Percentiles rank a stretch among this genome's conserved stretches.
phyloP scores from a whole-genome alignment of 106 monocot genomes.

The Dendrobium nobile region DNA sequence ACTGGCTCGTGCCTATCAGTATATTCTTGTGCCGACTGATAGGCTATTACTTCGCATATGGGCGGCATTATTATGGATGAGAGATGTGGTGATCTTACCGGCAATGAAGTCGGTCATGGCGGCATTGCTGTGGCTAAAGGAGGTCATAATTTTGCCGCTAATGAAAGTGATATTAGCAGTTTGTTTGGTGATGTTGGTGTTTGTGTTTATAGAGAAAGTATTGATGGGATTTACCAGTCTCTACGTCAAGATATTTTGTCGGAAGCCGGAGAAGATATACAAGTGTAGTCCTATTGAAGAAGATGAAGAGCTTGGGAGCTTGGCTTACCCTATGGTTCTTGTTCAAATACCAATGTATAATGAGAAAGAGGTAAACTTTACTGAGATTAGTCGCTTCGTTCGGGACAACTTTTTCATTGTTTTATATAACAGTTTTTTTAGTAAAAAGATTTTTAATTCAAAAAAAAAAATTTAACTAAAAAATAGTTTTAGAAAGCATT shows the following conservation, averaged over 20 bases:
- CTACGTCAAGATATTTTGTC: constrained; percentile 23
- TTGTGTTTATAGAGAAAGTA: constrained; percentile 27
- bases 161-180: constrained; percentile 1
- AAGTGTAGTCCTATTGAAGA: constrained; percentile 18
- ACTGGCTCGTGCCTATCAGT: neutral
- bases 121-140: constrained; percentile 3
- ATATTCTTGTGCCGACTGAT: neutral
- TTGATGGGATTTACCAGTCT: constrained; percentile 17
- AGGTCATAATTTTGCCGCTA: constrained; percentile 2
- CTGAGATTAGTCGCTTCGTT: too few relatives aligned
- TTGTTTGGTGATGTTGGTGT: constrained; percentile 30
- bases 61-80: neutral
- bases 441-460: too few relatives aligned
- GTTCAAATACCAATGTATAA: constrained; percentile 58
- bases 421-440: too few relatives aligned
- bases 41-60: neutral
- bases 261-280: constrained; percentile 19
- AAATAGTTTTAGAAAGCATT: too few relatives aligned
- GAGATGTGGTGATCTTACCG: too few relatives aligned
- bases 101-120: too few relatives aligned
- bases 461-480: too few relatives aligned
- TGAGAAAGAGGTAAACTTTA: constrained; percentile 33
- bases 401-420: too few relatives aligned
- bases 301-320: constrained; percentile 23
- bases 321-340: constrained; percentile 35